These are phyloP conservation scores for Volvariella surrecta DNA, from an alignment of 1,284 basidiomycete species.

Conservation along the genomic window DNA sequence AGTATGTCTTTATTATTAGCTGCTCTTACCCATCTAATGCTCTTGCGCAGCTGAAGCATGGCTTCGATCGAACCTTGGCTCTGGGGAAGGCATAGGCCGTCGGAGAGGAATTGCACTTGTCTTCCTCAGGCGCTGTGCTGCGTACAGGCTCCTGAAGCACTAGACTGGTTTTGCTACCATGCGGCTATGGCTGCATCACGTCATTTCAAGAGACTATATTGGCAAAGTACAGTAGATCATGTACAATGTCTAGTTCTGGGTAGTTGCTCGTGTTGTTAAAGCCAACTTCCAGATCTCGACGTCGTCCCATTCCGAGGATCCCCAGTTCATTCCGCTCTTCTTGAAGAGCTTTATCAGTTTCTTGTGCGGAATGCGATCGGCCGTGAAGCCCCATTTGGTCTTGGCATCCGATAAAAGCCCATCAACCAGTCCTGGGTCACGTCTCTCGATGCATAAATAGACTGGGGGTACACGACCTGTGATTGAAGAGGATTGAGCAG, in stretches of 20 bases:
- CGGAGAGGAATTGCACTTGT: too few species aligned
- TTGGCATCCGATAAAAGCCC: slow-evolving; percentile 44
- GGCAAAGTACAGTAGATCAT: too few species aligned
- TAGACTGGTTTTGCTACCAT: too few species aligned
- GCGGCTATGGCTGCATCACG: too few species aligned
- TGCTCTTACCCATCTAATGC: slow-evolving; percentile 8
- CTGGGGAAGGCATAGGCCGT: slow-evolving; percentile 29
- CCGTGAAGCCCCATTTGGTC: slow-evolving; percentile 42
- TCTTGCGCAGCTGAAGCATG: slow-evolving; percentile 52
- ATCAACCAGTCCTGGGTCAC: slow-evolving; percentile 64
- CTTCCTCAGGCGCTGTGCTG: too few species aligned
- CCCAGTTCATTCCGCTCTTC: slow-evolving; percentile 51
- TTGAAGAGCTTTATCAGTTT: slow-evolving; percentile 58
- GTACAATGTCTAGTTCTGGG: slow-evolving; percentile 3
- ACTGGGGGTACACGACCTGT: slow-evolving; percentile 33
- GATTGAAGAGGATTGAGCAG: slow-evolving; percentile 18
- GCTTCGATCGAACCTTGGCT: slow-evolving; percentile 58
- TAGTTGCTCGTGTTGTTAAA: slow-evolving; percentile 7
- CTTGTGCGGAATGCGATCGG: slow-evolving; percentile 50
- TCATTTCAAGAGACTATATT: too few species aligned
- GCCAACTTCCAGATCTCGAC: slow-evolving; percentile 65
- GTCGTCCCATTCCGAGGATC: slow-evolving; percentile 64
- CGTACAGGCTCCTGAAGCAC: too few species aligned
- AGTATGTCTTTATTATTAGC: slow-evolving; percentile 27
- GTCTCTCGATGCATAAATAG: slow-evolving; percentile 70